These are phyloP conservation scores for Collybia nuda DNA, from an alignment of 768 basidiomycete genomes.

Conservation along the genomic window DNA sequence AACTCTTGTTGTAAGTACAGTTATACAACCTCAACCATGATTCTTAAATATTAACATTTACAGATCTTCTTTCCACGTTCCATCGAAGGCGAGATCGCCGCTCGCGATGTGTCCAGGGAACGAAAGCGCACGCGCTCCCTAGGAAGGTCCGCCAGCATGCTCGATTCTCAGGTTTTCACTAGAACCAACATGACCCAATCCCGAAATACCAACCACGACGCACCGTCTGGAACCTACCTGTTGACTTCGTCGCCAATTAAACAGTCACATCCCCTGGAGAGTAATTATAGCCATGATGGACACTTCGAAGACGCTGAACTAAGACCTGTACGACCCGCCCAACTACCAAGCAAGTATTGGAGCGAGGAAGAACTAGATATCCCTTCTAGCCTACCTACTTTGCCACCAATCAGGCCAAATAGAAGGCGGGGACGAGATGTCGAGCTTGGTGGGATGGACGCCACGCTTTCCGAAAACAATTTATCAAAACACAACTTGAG, in stretches of 20 bases:
- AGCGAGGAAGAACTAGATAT: constrained; percentile 31
- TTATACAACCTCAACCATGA: background rate
- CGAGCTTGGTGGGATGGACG: constrained; percentile 32
- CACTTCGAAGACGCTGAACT: constrained; percentile 9
- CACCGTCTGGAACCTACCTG: constrained; percentile 25
- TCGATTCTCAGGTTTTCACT: constrained; percentile 19
- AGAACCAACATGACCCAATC: constrained; percentile 17
- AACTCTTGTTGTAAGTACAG: constrained; percentile 61
- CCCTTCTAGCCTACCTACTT: constrained; percentile 8
- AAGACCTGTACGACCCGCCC: constrained; percentile 7
- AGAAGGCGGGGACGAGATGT: constrained; percentile 38
- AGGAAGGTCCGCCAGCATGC: constrained; percentile 19
- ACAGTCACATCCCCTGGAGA: constrained; percentile 16
- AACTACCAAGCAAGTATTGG: constrained; percentile 21
- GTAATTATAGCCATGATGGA: constrained; percentile 20
- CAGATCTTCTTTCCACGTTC: constrained; percentile 88
- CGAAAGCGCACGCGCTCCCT: constrained; percentile 32
- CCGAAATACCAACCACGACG: constrained; percentile 8
- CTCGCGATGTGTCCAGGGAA: constrained; percentile 45
- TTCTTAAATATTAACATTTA: background rate
- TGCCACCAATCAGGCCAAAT: constrained; percentile 41
- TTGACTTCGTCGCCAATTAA: constrained; percentile 35
- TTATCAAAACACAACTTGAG: constrained; percentile 40
- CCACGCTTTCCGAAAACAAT: constrained; percentile 39
- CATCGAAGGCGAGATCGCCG: constrained; percentile 61